Percentiles rank a stretch among this genome's conserved stretches.
These are phyloP conservation scores for Tetratostichococcus sp. DNA, from an alignment of 139 green algal genomes.

Conservation along the genomic window DNA sequence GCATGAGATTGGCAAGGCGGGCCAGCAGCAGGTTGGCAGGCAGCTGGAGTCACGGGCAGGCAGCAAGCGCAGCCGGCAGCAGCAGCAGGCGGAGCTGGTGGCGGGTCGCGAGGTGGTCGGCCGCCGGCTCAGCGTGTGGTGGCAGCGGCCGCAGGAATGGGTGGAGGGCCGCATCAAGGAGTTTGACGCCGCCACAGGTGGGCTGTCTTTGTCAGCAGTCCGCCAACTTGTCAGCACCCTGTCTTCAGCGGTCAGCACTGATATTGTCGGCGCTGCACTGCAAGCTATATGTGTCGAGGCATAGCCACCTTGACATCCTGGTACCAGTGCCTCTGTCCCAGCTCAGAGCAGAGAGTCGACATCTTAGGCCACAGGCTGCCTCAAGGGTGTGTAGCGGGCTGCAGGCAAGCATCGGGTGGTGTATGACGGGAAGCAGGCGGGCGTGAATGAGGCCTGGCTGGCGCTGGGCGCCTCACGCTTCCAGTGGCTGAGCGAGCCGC, in stretches of 20 bases:
- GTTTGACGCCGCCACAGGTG: constrained; percentile 1
- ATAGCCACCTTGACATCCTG: no score
- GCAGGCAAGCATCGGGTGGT: constrained; percentile 33
- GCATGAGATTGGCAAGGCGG: no score
- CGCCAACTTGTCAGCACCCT: no score
- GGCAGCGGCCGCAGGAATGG: constrained; percentile 23
- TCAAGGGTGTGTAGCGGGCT: no score
- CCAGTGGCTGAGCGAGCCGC: constrained; percentile 32
- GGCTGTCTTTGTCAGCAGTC: not conserved
- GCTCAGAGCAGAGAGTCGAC: no score
- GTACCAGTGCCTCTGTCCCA: no score
- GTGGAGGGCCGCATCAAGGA: constrained; percentile 23
- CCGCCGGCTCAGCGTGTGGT: constrained; percentile 32
- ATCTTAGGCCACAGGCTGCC: no score
- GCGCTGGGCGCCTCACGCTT: constrained; percentile 39
- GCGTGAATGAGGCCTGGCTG: constrained; percentile 45
- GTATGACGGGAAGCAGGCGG: constrained; percentile 18
- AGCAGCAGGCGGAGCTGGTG: constrained; percentile 11
- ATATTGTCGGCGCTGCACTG: no score
- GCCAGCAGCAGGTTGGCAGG: no score
- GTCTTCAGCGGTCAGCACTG: no score
- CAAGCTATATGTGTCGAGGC: no score
- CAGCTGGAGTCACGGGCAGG: not conserved
- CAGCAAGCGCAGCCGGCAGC: not conserved
- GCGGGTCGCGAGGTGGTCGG: constrained; percentile 37